Conservation (phyloP, 352 stramenopile genomes). For the Phytophthora pinifolia region DNA sequence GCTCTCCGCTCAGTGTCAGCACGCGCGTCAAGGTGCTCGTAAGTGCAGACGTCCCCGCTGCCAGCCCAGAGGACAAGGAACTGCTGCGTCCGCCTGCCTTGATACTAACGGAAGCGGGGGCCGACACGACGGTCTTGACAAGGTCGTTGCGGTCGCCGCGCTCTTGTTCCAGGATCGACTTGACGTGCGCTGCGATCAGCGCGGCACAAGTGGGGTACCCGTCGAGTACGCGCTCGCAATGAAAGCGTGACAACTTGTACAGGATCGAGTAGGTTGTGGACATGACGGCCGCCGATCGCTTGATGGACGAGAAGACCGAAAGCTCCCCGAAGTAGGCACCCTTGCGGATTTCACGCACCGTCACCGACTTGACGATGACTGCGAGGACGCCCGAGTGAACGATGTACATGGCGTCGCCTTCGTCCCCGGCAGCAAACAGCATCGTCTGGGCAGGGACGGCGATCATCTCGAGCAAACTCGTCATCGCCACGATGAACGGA, state of each 20-base stretch:
- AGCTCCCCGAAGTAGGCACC: conserved; percentile 72
- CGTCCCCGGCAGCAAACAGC: conserved; percentile 56
- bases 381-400: conserved; percentile 69
- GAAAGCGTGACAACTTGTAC: conserved; percentile 68
- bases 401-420: conserved; percentile 78
- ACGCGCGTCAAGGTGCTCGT: conserved; percentile 21
- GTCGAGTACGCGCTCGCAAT: conserved; percentile 53
- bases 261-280: conserved; percentile 69
- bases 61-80: conserved; percentile 22
- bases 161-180: conserved; percentile 12
- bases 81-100: conserved; percentile 5
- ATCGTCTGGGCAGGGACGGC: conserved; percentile 56
- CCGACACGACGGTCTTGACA: conserved; percentile 13
- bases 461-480: conserved; percentile 63
- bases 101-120: neutral
- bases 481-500: conserved; percentile 60
- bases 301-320: conserved; percentile 61
- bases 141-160: conserved; percentile 23
- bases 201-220: conserved; percentile 48
- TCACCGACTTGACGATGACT: conserved; percentile 54
- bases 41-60: conserved; percentile 23
- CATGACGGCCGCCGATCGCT: conserved; percentile 53
- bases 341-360: conserved; percentile 73
- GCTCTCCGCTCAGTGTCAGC: conserved; percentile 17
- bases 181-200: conserved; percentile 30